Base-by-base conservation (phyloP, 129 eudicot species). In the Tagetes erecta region DNA sequence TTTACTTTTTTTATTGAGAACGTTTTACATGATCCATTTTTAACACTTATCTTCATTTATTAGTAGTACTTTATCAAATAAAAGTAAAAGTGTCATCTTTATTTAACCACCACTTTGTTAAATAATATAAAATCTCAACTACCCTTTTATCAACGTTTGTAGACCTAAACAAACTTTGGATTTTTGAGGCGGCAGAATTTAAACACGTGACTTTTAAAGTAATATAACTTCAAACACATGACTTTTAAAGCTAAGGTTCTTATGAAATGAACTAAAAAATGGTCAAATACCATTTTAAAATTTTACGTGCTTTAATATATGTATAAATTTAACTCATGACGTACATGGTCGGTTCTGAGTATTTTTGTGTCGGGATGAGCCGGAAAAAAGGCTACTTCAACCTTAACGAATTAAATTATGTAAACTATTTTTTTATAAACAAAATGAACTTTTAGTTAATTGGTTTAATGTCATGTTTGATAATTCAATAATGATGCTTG, bases 61-160 rank as follows among this genome's bases (percentile, higher is more conserved):
- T 27, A 56, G 0, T 30, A 8, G 64, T 2, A 58, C 64, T 58
- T 58, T 58, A 9, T 58, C 27, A 51, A 51, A 51, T 51, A 3
- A 51, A 12, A 8, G n/a, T 3, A 51, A 0, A 13, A n/a, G 65
- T 59, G 10, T 34, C 14, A 33, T 31, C 30, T 35, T 50, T 13
- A 35, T 50, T 49, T 70, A 70, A 13, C 46, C 35, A 70, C 9
- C 8, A 14, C 40, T 49, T 50, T 68, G 46, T 68, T 33, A 68
- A 47, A 47, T 68, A 35, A 63, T 63, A 63, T 63, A 38, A 63
- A 63, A 5, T 59, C 65, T 59, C 65, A 59, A 59, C 41, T 3
- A 59, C 12, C 62, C 11, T 20, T 55, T 20, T n/a, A n/a, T 20
- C 36, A 55, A 55, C 65, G 5, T 34, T 8, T 9, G 40, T 3